phyloP scores from a whole-genome alignment of 352 stramenopile species.

The Pythium aphanidermatum region DNA sequence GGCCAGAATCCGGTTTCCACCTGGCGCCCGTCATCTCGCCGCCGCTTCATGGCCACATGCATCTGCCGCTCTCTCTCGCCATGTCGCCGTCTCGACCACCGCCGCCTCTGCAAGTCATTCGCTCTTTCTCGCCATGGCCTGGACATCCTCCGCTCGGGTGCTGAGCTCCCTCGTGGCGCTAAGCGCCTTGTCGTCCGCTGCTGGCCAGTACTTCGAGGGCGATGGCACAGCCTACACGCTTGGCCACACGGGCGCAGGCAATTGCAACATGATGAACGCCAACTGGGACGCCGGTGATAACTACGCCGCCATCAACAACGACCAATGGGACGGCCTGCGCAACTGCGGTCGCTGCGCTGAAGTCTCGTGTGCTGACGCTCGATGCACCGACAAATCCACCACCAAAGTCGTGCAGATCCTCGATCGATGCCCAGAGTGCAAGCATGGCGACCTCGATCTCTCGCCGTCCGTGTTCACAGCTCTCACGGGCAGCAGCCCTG shows the following conservation, averaged over 20 bases:
- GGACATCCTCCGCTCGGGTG: neutral
- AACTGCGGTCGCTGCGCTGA: conserved; percentile 67
- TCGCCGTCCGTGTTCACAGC: conserved; percentile 59
- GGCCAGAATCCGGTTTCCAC: too few relatives aligned
- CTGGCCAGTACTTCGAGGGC: conserved; percentile 16
- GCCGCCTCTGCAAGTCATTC: neutral
- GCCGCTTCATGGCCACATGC: too few relatives aligned
- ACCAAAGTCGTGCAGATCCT: conserved; percentile 53
- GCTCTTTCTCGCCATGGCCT: neutral
- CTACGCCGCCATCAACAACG: conserved; percentile 66
- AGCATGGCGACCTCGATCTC: conserved; percentile 52
- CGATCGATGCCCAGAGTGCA: conserved; percentile 70
- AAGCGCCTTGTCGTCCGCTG: neutral
- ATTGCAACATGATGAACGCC: conserved; percentile 25
- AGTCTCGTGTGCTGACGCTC: conserved; percentile 48
- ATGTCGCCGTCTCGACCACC: neutral
- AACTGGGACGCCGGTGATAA: conserved; percentile 21
- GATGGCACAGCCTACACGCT: conserved; percentile 22
- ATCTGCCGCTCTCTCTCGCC: too few relatives aligned
- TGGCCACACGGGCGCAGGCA: conserved; percentile 13
- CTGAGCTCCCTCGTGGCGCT: neutral
- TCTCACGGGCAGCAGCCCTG: conserved; percentile 56
- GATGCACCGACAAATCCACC: conserved; percentile 34
- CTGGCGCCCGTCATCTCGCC: too few relatives aligned
- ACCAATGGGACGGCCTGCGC: conserved; percentile 48